These are phyloP conservation scores for Diaporthe sp. DNA, from an alignment of 2,329 filamentous ascomycete species.

Conservation along the genomic window DNA sequence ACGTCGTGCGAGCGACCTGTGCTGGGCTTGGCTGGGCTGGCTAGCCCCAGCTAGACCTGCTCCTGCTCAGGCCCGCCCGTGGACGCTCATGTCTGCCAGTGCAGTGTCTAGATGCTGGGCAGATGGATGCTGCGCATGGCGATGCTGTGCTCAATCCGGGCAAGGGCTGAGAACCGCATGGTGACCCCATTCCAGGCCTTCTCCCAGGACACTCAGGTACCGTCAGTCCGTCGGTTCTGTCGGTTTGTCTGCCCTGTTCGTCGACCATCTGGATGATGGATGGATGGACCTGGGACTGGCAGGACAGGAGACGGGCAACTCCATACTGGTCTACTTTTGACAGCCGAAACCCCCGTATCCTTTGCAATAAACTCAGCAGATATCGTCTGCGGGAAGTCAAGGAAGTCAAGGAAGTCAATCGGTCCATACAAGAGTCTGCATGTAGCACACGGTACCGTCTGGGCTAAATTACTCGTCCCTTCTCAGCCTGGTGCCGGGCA, in stretches of 20 bases:
- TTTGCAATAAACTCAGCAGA: constrained; percentile 16
- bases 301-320: background rate
- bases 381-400: constrained; percentile 25
- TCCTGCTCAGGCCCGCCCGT: background rate
- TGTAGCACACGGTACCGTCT: background rate
- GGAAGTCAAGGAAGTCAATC: constrained; percentile 26
- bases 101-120: background rate
- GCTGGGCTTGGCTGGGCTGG: background rate
- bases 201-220: background rate
- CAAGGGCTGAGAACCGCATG: background rate
- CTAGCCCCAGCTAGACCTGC: background rate
- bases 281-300: background rate
- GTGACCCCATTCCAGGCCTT: background rate
- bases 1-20: constrained; percentile 17
- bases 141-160: background rate
- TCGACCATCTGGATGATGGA: background rate
- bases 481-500: background rate
- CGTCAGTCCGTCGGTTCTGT: background rate
- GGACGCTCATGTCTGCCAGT: background rate
- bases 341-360: constrained; percentile 7
- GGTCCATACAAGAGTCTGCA: background rate
- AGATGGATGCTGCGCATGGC: background rate
- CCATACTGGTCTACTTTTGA: constrained; percentile 7
- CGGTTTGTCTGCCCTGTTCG: background rate
- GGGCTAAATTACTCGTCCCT: constrained; percentile 1